Conservation (phyloP, 1,284 basidiomycete genomes). For the Mycosarcoma mackinlayi region DNA sequence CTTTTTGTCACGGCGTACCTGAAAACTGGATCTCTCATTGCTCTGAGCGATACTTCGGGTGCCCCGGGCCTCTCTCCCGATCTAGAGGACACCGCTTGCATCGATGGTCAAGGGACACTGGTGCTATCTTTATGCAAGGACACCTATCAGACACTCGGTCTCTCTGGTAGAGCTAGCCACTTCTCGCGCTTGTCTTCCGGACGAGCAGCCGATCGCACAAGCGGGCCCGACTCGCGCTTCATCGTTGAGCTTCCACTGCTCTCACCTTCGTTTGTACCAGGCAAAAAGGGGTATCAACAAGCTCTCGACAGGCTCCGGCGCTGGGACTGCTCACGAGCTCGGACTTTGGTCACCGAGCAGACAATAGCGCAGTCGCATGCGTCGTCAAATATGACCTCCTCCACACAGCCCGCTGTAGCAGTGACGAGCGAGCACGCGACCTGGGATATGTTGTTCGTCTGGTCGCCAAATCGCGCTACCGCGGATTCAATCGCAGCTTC, state of each 20-base stretch:
- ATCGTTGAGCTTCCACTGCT: slow-evolving; percentile 58
- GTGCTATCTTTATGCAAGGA: slow-evolving; percentile 62
- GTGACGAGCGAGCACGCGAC: slow-evolving; percentile 37
- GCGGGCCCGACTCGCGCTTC: slow-evolving; percentile 56
- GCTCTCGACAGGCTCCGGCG: slow-evolving; percentile 43
- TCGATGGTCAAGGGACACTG: slow-evolving; percentile 63
- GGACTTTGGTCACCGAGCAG: slow-evolving; percentile 6
- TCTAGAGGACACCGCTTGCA: slow-evolving; percentile 56
- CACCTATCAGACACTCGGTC: slow-evolving; percentile 65
- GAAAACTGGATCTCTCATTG: slow-evolving; percentile 50
- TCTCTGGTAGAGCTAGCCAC: slow-evolving; percentile 59
- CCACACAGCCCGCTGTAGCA: not conserved
- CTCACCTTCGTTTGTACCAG: slow-evolving; percentile 60
- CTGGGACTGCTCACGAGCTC: slow-evolving; percentile 53
- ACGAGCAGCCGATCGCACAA: slow-evolving; percentile 59
- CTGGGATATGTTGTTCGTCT: slow-evolving; percentile 50
- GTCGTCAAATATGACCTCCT: slow-evolving; percentile 16
- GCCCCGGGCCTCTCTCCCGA: slow-evolving; percentile 38
- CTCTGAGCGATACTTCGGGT: slow-evolving; percentile 37
- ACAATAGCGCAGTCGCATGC: slow-evolving; percentile 28
- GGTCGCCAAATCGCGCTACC: slow-evolving; percentile 24
- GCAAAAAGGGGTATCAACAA: slow-evolving; percentile 61
- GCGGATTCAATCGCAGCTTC: slow-evolving; percentile 5
- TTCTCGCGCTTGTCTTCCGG: slow-evolving; percentile 56
- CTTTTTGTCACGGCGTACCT: slow-evolving; percentile 60